Percentiles rank a stretch among this genome's conserved stretches.
Evolutionary conservation across 2,329 filamentous ascomycete species (phyloP).

Genomic region (Penicillium thymicola): DNA sequence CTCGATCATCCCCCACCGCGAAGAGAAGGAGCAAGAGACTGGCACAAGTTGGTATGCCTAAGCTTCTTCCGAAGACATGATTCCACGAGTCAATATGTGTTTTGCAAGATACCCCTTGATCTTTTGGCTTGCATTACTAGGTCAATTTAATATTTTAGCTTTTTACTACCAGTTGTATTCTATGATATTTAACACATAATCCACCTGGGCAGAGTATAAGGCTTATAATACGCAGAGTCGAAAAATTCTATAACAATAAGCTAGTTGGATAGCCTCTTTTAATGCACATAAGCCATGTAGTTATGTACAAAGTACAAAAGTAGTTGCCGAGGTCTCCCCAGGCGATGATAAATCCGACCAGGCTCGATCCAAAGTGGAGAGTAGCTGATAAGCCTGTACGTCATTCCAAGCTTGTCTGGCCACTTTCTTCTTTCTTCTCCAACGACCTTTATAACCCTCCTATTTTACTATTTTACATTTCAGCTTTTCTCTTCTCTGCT

Average conservation of each 20-base stretch:
- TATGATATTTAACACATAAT: neutral
- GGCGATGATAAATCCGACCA: slow-evolving; percentile 1
- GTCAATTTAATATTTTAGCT: neutral
- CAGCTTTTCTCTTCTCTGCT: neutral
- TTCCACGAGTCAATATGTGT: slow-evolving; percentile 4
- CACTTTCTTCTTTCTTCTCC: neutral
- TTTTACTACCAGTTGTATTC: neutral
- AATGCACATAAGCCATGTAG: neutral
- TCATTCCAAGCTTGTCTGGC: neutral
- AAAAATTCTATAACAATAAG: neutral
- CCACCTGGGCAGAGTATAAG: neutral
- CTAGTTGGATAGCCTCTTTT: neutral
- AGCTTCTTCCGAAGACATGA: neutral
- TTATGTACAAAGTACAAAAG: neutral
- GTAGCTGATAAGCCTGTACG: neutral
- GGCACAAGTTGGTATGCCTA: slow-evolving; percentile 66
- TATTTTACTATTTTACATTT: neutral
- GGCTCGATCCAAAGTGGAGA: slow-evolving; percentile 1
- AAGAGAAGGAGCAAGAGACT: slow-evolving; percentile 53
- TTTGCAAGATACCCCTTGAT: slow-evolving; percentile 16
- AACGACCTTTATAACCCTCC: neutral
- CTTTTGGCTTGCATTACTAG: neutral
- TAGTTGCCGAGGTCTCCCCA: neutral
- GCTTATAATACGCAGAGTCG: too few relatives aligned
- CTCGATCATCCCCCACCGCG: slow-evolving; percentile 79